Conservation (phyloP, 805 yeast genomes). For the Sungouiozyma intestinalis region DNA sequence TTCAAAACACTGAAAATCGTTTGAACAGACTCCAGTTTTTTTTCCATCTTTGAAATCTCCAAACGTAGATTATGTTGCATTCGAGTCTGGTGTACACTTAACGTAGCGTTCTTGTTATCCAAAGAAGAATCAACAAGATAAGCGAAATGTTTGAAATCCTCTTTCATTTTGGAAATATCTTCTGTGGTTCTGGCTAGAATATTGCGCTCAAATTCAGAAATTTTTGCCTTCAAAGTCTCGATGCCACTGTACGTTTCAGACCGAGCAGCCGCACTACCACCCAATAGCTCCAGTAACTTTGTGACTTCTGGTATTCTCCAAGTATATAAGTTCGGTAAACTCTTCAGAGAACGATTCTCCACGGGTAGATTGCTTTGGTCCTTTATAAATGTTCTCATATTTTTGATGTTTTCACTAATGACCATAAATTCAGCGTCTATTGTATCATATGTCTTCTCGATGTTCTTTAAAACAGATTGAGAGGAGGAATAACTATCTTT, state of each 20-base stretch:
- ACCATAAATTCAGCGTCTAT: constrained; percentile 28
- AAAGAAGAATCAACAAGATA: constrained; percentile 2
- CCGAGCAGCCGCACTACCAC: constrained; percentile 5
- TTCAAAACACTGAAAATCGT: constrained; percentile 16
- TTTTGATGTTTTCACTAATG: constrained; percentile 23
- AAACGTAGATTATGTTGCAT: constrained; percentile 15
- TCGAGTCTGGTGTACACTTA: constrained; percentile 16
- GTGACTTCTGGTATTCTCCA: constrained; percentile 32
- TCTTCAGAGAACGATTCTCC: constrained; percentile 17
- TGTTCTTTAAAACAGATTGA: constrained; percentile 11
- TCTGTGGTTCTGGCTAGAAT: background rate
- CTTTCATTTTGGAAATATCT: constrained; percentile 2
- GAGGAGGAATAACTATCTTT: constrained; percentile 7
- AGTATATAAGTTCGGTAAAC: constrained; percentile 23
- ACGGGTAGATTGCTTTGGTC: constrained; percentile 25
- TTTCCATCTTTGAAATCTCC: constrained; percentile 11
- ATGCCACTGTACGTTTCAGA: constrained; percentile 1
- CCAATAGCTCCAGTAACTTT: constrained; percentile 3
- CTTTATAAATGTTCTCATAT: constrained; percentile 21
- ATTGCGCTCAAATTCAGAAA: constrained; percentile 1
- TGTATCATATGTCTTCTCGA: constrained; percentile 19
- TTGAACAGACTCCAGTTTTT: constrained; percentile 10
- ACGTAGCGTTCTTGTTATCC: constrained; percentile 7
- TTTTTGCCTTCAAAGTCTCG: constrained; percentile 2
- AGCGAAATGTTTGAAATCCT: constrained; percentile 7